Percentiles rank a stretch among this genome's conserved stretches.
phyloP scores from a whole-genome alignment of 257 asterid genomes.

The Solanum chaucha region DNA sequence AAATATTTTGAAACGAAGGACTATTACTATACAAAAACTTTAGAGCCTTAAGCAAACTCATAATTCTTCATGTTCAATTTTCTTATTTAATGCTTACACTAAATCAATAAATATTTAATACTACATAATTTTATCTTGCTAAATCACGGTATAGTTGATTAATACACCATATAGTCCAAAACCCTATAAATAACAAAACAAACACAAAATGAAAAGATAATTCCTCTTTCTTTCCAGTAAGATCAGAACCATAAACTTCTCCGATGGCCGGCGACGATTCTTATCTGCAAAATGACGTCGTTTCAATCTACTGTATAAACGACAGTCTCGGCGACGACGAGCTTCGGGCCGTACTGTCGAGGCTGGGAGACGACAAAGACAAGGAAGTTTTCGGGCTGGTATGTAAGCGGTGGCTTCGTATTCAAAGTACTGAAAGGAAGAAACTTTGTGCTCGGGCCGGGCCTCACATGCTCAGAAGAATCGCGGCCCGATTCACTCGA shows the following conservation, averaged over 20 bases:
- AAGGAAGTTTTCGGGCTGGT: conserved; percentile 77
- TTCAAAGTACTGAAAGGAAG: conserved; percentile 76
- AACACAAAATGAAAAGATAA: background rate
- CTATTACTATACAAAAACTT: background rate
- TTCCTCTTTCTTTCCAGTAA: background rate
- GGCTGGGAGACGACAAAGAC: conserved; percentile 46
- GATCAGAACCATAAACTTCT: background rate
- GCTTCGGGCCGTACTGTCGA: conserved; percentile 53
- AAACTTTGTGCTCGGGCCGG: conserved; percentile 84
- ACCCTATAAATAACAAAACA: background rate
- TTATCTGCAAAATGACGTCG: background rate
- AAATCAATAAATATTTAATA: background rate
- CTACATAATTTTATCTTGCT: background rate
- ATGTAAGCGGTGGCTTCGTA: conserved; percentile 84
- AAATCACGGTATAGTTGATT: background rate
- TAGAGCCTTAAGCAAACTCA: background rate
- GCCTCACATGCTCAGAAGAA: conserved; percentile 73
- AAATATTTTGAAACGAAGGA: too few species aligned
- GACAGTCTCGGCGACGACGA: conserved; percentile 71
- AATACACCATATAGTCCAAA: background rate
- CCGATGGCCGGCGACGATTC: background rate
- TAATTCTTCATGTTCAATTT: background rate
- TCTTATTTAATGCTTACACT: background rate
- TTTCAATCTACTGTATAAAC: conserved; percentile 28
- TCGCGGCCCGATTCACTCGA: conserved; percentile 72